phyloP scores from a whole-genome alignment of 164 flowering plant species.

The Annona cherimola region DNA sequence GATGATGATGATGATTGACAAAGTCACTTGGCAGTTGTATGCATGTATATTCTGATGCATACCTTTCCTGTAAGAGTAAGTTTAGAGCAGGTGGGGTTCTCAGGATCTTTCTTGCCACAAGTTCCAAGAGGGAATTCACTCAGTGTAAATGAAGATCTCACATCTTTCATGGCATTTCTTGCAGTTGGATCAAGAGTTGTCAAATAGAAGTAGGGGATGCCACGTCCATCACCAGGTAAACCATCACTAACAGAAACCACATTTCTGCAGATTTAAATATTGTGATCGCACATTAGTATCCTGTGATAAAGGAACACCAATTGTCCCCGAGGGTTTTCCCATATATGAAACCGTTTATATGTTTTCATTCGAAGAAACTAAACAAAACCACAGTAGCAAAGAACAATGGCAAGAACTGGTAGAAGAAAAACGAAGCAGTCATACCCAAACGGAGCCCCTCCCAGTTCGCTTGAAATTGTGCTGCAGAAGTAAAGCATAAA shows the following conservation, averaged over 20 bases:
- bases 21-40: background rate
- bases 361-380: background rate
- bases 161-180: conserved; percentile 65
- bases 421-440: conserved; percentile 8
- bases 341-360: background rate
- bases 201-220: conserved; percentile 90
- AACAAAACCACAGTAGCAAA: background rate
- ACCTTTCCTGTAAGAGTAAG: conserved; percentile 96
- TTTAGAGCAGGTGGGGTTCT: conserved; percentile 85
- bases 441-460: conserved; percentile 97
- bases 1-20: no score
- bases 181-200: conserved; percentile 94
- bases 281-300: background rate
- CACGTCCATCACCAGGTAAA: conserved; percentile 56
- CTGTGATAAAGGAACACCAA: conserved; percentile 3
- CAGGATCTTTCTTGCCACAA: conserved; percentile 81
- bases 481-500: conserved; percentile 39
- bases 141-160: conserved; percentile 67
- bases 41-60: conserved; percentile 2
- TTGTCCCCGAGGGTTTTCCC: background rate
- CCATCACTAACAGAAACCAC: conserved; percentile 98
- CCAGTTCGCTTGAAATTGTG: conserved; percentile 67
- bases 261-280: conserved; percentile 52
- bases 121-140: conserved; percentile 84
- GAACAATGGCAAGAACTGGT: background rate